Conservation (phyloP, 2,329 filamentous ascomycete genomes). For the Coleophoma eucalyptorum region DNA sequence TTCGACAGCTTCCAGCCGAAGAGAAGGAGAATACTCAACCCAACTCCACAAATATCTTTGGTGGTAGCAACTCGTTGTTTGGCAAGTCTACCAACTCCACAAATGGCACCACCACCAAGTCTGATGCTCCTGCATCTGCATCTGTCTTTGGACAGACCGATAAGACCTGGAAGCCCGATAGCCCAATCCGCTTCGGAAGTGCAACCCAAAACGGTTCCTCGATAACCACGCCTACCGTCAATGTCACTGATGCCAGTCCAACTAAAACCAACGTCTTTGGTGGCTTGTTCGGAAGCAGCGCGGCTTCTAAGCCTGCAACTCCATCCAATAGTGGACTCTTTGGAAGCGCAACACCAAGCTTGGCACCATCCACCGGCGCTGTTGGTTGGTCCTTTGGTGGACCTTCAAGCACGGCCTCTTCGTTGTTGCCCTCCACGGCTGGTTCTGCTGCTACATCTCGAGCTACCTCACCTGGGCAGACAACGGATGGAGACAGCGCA, state of each 20-base stretch:
- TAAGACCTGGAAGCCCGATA: conserved; percentile 45
- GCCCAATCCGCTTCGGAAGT: conserved; percentile 40
- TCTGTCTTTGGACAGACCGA: conserved; percentile 22
- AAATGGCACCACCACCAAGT: conserved; percentile 9
- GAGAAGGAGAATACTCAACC: conserved; percentile 27
- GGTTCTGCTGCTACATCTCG: conserved; percentile 24
- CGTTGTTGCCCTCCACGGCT: conserved; percentile 23
- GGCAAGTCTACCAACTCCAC: conserved; percentile 10
- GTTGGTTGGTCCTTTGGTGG: conserved; percentile 21
- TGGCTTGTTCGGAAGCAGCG: conserved; percentile 9
- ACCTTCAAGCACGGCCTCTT: conserved; percentile 17
- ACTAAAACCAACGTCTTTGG: conserved; percentile 14
- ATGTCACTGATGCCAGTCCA: conserved; percentile 13
- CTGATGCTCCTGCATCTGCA: conserved; percentile 17
- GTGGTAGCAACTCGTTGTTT: conserved; percentile 14
- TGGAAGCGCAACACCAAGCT: background rate
- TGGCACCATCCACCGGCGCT: background rate
- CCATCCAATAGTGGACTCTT: conserved; percentile 2
- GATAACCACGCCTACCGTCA: conserved; percentile 12
- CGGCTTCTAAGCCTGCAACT: conserved; percentile 6
- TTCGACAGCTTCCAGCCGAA: conserved; percentile 31
- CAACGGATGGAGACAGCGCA: conserved; percentile 24
- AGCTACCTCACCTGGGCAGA: conserved; percentile 25
- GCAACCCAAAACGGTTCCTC: conserved; percentile 14
- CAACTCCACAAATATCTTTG: conserved; percentile 18